Base-by-base conservation (phyloP, 2,329 filamentous ascomycete species). In the Leptodontidium sp. region DNA sequence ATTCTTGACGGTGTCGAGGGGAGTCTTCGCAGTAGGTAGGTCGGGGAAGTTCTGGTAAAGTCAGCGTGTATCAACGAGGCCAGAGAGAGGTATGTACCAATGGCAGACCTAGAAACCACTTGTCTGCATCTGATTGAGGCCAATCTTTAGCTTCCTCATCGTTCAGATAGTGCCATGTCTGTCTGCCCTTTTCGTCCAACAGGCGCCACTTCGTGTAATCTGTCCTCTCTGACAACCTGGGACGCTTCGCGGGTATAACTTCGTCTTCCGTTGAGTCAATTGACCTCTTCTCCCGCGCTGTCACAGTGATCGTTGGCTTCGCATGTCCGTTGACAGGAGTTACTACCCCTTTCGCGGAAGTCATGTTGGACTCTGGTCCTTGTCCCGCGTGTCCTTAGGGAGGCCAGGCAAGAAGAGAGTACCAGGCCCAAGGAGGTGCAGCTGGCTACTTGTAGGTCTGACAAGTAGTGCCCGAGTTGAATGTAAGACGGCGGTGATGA, bases 161-260 rank as follows among this genome's bases (percentile, higher is more conserved):
- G 65, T 96, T 91, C 2, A 99, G 83, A 78, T 98, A 99, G 76
- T 96, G 92, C 96, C 96, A 99, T 62, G 93, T 97, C 76, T 98
- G 94, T 66, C 92, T 87, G 61, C 96, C 95, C 63, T 88, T 86
- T 69, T 97, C 93, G 77, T 97, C 91, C 70, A 89, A 87, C 78
- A 98, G 82, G 70, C 96, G 88, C 96, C 96, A 99, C 80, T 92
- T 86, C 8, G 88, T 87, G 73, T 88, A 88, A 80, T 99, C 95
- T 4, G 94, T 98, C 77, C 87, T 88, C 49, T 84, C 81, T 57
- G 80, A 81, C 59, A 88, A 78, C 70, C 79, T 83, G 40, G 83
- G 83, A 61, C 80, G 81, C 73, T 86, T 87, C 14, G 78, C 49
- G 38, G 71, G 55, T 26, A 67, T 53, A 24, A 57, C 24, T 32